These are phyloP conservation scores for Begonia loranthoides DNA, from an alignment of 306 rosid genomes.

Conservation along the genomic window DNA sequence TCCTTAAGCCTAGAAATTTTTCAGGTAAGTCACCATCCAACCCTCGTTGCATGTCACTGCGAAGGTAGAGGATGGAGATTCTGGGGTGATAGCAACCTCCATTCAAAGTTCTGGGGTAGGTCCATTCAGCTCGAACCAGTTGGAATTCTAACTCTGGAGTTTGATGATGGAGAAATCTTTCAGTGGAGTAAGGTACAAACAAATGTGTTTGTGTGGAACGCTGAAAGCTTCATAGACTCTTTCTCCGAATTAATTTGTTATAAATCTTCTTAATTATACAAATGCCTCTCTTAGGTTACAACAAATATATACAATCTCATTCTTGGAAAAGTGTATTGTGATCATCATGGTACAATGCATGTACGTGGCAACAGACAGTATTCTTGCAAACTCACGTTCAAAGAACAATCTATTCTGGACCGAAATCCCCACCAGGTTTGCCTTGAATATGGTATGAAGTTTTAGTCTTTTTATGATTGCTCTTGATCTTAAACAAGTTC, in stretches of 20 bases:
- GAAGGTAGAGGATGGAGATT: conserved; percentile 98
- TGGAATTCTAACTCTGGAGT: conserved; percentile 71
- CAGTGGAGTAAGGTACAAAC: conserved; percentile 90
- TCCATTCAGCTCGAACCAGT: conserved; percentile 97
- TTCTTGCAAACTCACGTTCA: conserved; percentile 77
- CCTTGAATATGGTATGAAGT: not conserved
- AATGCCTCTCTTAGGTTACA: conserved; percentile 46
- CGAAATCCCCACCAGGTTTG: conserved; percentile 97
- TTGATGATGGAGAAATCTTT: conserved; percentile 93
- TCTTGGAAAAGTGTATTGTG: conserved; percentile 89
- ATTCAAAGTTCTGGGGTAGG: conserved; percentile 89
- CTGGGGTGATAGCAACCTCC: conserved; percentile 95
- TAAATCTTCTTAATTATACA: conserved; percentile 1
- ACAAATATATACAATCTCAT: conserved; percentile 88
- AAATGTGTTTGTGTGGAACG: conserved; percentile 1
- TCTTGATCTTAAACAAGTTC: not conserved
- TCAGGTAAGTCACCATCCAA: conserved; percentile 98
- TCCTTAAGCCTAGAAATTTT: too few relatives aligned
- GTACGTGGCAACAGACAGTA: conserved; percentile 72
- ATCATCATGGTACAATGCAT: conserved; percentile 88
- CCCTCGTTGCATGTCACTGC: conserved; percentile 95
- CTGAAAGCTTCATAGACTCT: too few relatives aligned
- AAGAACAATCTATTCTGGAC: conserved; percentile 88
- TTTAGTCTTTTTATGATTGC: not conserved
- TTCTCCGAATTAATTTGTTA: too few relatives aligned